Evolutionary conservation across 1,284 basidiomycete genomes (phyloP), one percentile per base, ranked within the genome.

Genomic region (Cutaneotrichosporon curvatum): DNA sequence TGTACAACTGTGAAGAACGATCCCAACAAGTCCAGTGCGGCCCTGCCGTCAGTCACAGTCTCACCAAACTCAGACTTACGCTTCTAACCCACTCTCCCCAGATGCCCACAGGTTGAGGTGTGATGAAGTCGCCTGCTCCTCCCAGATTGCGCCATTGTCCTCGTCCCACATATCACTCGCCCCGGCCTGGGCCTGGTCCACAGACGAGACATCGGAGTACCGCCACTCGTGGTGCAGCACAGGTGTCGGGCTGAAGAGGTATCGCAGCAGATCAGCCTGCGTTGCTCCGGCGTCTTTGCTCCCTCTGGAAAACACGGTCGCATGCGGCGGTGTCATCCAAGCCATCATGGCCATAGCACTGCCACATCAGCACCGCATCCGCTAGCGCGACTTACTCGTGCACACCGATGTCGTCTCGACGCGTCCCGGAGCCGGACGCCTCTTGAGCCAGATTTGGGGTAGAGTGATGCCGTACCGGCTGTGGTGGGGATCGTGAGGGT

Each of bases 1-100:
- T 90, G 85, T 37, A 87, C 86, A 51, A 90, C 85, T 66, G 88
- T 57, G 37, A 71, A 62, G 61, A 64, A 70, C 34, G 88, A 85
- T 69, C 91, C 87, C 61, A 91, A 81, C 43, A 92, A 80, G 72
- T 92, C 87, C 40, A 84, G 78, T 1, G 86, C 84, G 59, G 36
- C 39, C 18, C 43, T 46, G 16, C 7, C 3, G 18, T 41, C 16
- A 37, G 31, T n/a, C 16, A 16, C 8, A 12, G 12, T 12, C 8
- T 37, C 25, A 37, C 22, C 35, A 20, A 19, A 14, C 7, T 12
- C 4, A 7, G 7, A 49, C 61, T 49, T 39, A 64, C 65, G 22
- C 23, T 9, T 52, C 50, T 4, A 56, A 36, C 25, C 62, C 58
- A 16, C 42, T 45, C 16, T 59, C 45, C 4, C 54, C 53, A 7